These are phyloP conservation scores for Scedosporium boydii DNA, from an alignment of 2,329 filamentous ascomycete species.

Conservation along the genomic window DNA sequence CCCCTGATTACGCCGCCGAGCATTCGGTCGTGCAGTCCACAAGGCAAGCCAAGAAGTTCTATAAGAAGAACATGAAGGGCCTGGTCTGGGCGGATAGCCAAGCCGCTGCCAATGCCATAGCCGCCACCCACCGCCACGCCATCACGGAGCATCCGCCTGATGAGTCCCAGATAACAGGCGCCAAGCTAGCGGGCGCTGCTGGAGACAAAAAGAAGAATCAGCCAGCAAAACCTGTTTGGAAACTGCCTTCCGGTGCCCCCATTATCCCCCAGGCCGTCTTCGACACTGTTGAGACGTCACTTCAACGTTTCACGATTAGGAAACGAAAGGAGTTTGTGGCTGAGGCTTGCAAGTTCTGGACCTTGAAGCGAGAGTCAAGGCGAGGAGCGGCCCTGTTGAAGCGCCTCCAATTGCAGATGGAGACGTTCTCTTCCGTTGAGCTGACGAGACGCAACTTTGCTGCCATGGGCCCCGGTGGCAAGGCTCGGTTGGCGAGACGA, in stretches of 20 bases:
- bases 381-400: conserved; percentile 87
- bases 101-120: conserved; percentile 69
- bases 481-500: conserved; percentile 65
- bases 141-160: conserved; percentile 63
- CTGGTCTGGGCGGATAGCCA: conserved; percentile 89
- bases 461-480: conserved; percentile 82
- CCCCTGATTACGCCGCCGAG: conserved; percentile 77
- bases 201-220: conserved; percentile 69
- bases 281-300: conserved; percentile 72
- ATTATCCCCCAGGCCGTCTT: conserved; percentile 86
- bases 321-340: conserved; percentile 89
- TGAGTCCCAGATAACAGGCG: conserved; percentile 75
- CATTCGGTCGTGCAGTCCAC: conserved; percentile 75
- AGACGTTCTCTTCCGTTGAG: conserved; percentile 96
- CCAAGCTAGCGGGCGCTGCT: conserved; percentile 66
- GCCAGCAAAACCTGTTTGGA: conserved; percentile 67
- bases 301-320: conserved; percentile 68
- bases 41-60: conserved; percentile 76
- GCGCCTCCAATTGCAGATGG: conserved; percentile 85
- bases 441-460: conserved; percentile 90
- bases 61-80: conserved; percentile 80
- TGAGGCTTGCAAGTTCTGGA: conserved; percentile 96
- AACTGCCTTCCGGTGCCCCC: conserved; percentile 85
- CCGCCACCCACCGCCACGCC: conserved; percentile 58
- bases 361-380: conserved; percentile 85